phyloP scores from a whole-genome alignment of 208 protist genomes.

The Wallacemonas sp. region DNA sequence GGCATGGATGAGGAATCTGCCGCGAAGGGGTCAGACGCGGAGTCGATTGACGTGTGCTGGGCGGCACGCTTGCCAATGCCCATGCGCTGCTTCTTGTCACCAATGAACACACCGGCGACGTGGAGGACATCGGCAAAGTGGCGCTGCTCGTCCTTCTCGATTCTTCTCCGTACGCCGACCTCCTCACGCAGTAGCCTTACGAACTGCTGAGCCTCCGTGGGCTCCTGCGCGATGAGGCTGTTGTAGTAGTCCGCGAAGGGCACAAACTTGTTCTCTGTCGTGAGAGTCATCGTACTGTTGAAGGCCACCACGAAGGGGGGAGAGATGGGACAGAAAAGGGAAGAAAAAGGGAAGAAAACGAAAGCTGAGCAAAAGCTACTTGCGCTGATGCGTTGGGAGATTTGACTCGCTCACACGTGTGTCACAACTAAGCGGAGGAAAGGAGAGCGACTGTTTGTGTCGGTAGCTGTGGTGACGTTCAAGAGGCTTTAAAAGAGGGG shows the following conservation, averaged over 20 bases:
- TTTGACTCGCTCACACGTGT: no score
- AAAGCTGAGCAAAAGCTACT: background rate
- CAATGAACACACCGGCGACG: conserved; percentile 54
- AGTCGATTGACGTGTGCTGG: no score
- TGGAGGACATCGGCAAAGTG: conserved; percentile 59
- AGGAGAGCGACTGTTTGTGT: no score
- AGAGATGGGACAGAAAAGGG: conserved; percentile 11
- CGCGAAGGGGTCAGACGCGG: background rate
- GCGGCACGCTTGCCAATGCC: no score
- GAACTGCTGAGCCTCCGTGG: conserved; percentile 38
- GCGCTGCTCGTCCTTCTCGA: conserved; percentile 36
- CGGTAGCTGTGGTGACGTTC: background rate
- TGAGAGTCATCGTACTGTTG: background rate
- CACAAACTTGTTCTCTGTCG: background rate
- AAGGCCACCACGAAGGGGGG: background rate
- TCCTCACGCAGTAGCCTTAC: conserved; percentile 56
- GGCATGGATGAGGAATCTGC: background rate
- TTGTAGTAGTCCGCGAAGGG: conserved; percentile 69
- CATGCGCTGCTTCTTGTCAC: conserved; percentile 44
- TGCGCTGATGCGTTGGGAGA: no score
- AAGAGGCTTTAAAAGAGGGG: background rate
- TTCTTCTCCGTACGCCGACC: conserved; percentile 37
- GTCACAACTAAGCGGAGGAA: no score
- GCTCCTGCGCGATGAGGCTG: conserved; percentile 36
- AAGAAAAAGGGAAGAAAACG: conserved; percentile 9